Evolutionary conservation across 495 filamentous ascomycete genomes (phyloP).

Genomic region (Penicillium chermesinum): DNA sequence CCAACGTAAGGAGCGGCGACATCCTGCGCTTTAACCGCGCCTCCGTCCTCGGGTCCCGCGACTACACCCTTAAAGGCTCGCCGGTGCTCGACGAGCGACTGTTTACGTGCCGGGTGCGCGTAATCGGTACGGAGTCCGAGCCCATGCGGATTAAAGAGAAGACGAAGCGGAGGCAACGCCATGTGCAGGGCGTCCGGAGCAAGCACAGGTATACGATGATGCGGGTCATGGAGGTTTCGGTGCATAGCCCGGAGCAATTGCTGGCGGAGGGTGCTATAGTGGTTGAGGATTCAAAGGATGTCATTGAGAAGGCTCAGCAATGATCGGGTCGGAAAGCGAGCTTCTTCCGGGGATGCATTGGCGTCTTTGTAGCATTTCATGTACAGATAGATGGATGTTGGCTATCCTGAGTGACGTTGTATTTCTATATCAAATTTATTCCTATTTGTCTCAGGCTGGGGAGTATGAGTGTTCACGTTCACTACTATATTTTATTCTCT

Average conservation of each 20-base stretch:
- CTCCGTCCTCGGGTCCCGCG: slow-evolving; percentile 70
- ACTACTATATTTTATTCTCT: too few relatives aligned
- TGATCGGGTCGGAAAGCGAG: slow-evolving; percentile 10
- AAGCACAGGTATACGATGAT: slow-evolving; percentile 88
- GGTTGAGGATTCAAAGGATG: slow-evolving; percentile 26
- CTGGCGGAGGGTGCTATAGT: slow-evolving; percentile 38
- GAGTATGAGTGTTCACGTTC: too few relatives aligned
- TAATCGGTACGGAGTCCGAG: slow-evolving; percentile 83
- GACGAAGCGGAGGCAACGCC: slow-evolving; percentile 83
- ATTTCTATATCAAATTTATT: slow-evolving; percentile 28
- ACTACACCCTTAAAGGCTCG: slow-evolving; percentile 78
- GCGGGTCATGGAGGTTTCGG: slow-evolving; percentile 71
- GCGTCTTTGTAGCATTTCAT: slow-evolving; percentile 22
- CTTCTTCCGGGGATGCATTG: slow-evolving; percentile 15
- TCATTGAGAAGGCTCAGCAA: slow-evolving; percentile 21
- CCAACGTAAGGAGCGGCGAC: slow-evolving; percentile 74
- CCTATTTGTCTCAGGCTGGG: slow-evolving; percentile 1
- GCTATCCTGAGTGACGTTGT: slow-evolving; percentile 33
- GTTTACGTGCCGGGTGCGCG: slow-evolving; percentile 78
- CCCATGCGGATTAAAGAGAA: slow-evolving; percentile 84
- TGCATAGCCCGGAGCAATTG: slow-evolving; percentile 59
- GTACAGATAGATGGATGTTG: slow-evolving; percentile 38
- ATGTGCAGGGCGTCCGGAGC: slow-evolving; percentile 66
- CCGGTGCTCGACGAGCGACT: slow-evolving; percentile 74
- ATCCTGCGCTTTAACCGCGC: slow-evolving; percentile 82